Evolutionary conservation across 164 flowering plant species (phyloP), one percentile per base, ranked within the genome.

Genomic region (Vitis rotundifolia): DNA sequence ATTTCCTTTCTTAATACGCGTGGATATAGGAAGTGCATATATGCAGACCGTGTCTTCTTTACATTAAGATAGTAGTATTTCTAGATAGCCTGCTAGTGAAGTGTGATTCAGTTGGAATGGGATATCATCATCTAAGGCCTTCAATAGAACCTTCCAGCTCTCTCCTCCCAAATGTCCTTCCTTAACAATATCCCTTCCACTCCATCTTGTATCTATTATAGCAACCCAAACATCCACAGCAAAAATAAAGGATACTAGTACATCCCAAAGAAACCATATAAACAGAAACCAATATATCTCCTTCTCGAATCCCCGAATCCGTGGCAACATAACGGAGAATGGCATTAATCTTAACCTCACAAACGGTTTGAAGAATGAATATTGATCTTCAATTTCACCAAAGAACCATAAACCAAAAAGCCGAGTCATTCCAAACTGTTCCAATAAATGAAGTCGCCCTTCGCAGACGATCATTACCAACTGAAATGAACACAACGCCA

Each of bases 201-300:
- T 88, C 79, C 83, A 84, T 82, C 94, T 84, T 2, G 88, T 19
- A 62, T 89, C 92, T 67, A 85, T 88, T 18, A 96, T 84, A 5
- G 92, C 93, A 65, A 92, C 90, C 97, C 97, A 96, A 67, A 92
- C 84, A 82, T 85, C 97, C 63, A 96, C 84, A 1, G 93, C 88
- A 67, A 90, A 88, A 18, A 89, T 63, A 47, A 96, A 85, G 7
- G 84, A 77, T n/a, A 93, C 79, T 11, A 86, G 57, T 5, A 84
- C 68, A 66, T 96, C 99, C 49, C 83, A 28, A 77, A 93, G 64
- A 65, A 85, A 82, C 97, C 98, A 96, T 4, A 85, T 69, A 51
- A 85, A 72, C 73, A 91, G 74, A 73, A 96, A 93, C 61, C 91
- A 86, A 0, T 80, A 11, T n/a, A n/a, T n/a, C n/a, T n/a, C n/a